Evolutionary conservation across 805 yeast species (phyloP), one percentile per base, ranked within the genome.

Genomic region (Dipodascopsis tothii): DNA sequence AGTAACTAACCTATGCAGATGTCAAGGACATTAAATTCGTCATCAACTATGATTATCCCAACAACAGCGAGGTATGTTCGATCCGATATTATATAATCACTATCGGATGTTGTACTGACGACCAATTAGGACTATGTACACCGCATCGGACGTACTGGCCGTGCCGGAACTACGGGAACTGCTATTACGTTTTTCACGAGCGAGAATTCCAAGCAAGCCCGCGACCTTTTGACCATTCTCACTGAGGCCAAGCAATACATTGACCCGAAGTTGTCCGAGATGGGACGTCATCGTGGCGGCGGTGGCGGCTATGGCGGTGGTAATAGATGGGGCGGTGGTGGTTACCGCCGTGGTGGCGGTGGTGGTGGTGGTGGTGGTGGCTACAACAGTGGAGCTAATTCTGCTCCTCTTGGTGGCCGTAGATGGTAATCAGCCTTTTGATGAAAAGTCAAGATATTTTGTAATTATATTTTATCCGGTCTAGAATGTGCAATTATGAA

Each of bases 71-170:
- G 74, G 44, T 43, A 7, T 19, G 21, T 25, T 19, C 9, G 9
- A 11, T 17, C 9, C 4, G 28, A 16, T 21, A 18, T 18, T 14
- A 21, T n/a, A 6, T 3, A n/a, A n/a, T n/a, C n/a, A n/a, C n/a
- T n/a, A n/a, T 20, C 16, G 18, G 14, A 25, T 5, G 2, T 5
- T 7, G 16, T 19, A 6, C 35, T 39, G 25, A 43, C 34, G 3
- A 16, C 5, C 11, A 22, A n/a, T 9, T 27, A 44, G 44, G 97
- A 92, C 72, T 90, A 90, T 66, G 96, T 90, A 52, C 98, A 90
- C 68, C 80, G 98, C 73, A 92, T 90, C 63, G 98, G 98, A 68
- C 88, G 96, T 78, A 88, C 98, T 54, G 98, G 98, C 66, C 86
- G 98, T 78, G 98, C 96, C 56, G 97, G 97, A 66, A 80, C 87